phyloP scores from a whole-genome alignment of 2,329 filamentous ascomycete genomes.

The Cadophora malorum region DNA sequence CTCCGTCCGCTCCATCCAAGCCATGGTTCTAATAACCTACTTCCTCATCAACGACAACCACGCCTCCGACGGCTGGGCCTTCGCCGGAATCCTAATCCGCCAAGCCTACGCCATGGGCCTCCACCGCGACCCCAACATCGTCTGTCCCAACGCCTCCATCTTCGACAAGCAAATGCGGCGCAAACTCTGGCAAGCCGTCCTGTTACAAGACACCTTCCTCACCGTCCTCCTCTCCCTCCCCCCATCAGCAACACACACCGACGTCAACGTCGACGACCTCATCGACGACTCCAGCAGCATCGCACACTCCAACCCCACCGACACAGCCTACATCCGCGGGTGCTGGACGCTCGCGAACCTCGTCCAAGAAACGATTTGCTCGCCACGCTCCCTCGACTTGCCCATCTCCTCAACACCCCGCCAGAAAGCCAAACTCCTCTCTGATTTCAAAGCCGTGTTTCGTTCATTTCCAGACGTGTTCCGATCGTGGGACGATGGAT shows the following conservation, averaged over 20 bases:
- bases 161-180: slow-evolving; percentile 81
- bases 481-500: slow-evolving; percentile 69
- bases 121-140: slow-evolving; percentile 79
- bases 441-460: slow-evolving; percentile 74
- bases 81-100: slow-evolving; percentile 76
- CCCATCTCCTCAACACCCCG: slow-evolving; percentile 72
- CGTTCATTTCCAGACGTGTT: slow-evolving; percentile 75
- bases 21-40: slow-evolving; percentile 83
- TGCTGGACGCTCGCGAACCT: slow-evolving; percentile 82
- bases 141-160: slow-evolving; percentile 67
- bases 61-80: slow-evolving; percentile 82
- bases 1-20: slow-evolving; percentile 74
- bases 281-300: slow-evolving; percentile 65
- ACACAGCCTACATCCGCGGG: slow-evolving; percentile 69
- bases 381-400: slow-evolving; percentile 73
- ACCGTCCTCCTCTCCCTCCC: slow-evolving; percentile 80
- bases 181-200: slow-evolving; percentile 82
- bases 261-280: slow-evolving; percentile 77
- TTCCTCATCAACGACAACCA: slow-evolving; percentile 89
- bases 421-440: slow-evolving; percentile 73
- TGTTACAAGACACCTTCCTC: slow-evolving; percentile 82
- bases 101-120: slow-evolving; percentile 84
- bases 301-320: slow-evolving; percentile 66
- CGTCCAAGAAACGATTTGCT: slow-evolving; percentile 78
- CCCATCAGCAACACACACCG: slow-evolving; percentile 79